These are phyloP conservation scores for Chaetomiaceae sp. DNA, from an alignment of 2,329 filamentous ascomycete genomes.

Conservation along the genomic window DNA sequence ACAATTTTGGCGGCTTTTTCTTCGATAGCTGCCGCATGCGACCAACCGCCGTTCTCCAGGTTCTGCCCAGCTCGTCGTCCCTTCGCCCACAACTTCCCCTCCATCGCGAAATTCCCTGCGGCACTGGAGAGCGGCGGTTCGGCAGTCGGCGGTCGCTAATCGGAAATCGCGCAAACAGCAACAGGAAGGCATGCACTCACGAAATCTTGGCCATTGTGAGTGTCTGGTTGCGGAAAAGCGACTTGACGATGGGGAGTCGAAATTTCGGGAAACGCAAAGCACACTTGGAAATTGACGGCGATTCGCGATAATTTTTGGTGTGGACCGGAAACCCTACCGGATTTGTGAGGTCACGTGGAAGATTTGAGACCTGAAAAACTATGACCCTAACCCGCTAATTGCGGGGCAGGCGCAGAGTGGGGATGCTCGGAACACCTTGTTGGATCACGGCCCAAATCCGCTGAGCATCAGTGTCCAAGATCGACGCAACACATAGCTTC, in stretches of 20 bases:
- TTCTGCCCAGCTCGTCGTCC: neutral
- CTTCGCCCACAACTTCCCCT: constrained; percentile 6
- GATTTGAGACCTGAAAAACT: neutral
- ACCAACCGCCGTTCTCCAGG: neutral
- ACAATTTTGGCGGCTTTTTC: neutral
- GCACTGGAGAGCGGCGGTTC: constrained; percentile 9
- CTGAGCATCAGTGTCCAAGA: too few relatives aligned
- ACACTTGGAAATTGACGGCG: constrained; percentile 27
- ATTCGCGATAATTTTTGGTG: constrained; percentile 30
- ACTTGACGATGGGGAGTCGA: constrained; percentile 29
- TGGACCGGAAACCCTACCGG: constrained; percentile 30
- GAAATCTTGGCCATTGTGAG: constrained; percentile 61
- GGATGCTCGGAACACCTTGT: too few relatives aligned
- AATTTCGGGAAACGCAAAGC: constrained; percentile 26
- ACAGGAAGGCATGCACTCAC: constrained; percentile 42
- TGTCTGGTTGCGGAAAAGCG: constrained; percentile 36
- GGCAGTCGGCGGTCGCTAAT: constrained; percentile 13
- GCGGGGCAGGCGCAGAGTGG: neutral
- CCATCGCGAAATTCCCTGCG: constrained; percentile 10
- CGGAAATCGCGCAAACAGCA: constrained; percentile 20
- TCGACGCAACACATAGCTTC: too few relatives aligned
- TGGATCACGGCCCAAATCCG: too few relatives aligned
- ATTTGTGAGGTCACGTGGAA: constrained; percentile 29
- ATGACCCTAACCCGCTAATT: constrained; percentile 15
- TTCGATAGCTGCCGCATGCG: constrained; percentile 1